A percentile compares a stretch with the other conserved stretches of the same genome.
Evolutionary conservation across 108 stramenopile species (phyloP).

Genomic region (Aurantiochytrium sp.): DNA sequence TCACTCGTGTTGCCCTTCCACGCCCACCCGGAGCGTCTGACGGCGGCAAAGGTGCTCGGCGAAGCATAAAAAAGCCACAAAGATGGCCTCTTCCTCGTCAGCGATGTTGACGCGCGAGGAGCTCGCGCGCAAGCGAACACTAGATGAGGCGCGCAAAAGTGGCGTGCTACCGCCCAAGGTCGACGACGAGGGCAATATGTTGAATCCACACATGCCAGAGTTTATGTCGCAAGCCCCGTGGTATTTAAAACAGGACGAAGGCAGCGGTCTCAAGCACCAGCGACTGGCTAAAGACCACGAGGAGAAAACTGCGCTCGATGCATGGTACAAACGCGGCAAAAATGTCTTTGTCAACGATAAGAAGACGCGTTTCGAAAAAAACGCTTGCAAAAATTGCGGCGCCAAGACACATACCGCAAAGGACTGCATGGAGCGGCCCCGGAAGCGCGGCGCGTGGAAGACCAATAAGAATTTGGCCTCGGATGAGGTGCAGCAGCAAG

Average conservation of each 20-base stretch:
- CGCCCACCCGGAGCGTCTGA: no score
- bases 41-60: neutral
- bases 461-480: neutral
- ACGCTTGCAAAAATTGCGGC: conserved; percentile 69
- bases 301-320: conserved; percentile 52
- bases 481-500: conserved; percentile 19
- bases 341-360: conserved; percentile 50
- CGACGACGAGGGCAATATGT: conserved; percentile 72
- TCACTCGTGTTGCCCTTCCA: no score
- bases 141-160: conserved; percentile 67
- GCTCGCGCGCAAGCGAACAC: conserved; percentile 28
- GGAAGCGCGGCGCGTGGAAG: conserved; percentile 21
- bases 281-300: conserved; percentile 61
- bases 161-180: conserved; percentile 70
- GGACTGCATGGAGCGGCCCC: conserved; percentile 52
- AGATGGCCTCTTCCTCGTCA: neutral
- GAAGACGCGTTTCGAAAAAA: conserved; percentile 16
- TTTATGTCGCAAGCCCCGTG: conserved; percentile 96
- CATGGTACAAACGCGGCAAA: conserved; percentile 70
- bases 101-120: neutral
- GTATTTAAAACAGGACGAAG: conserved; percentile 81
- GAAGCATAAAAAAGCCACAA: neutral
- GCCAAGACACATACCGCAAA: conserved; percentile 67
- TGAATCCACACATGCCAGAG: conserved; percentile 99
- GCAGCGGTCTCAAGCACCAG: conserved; percentile 71